phyloP scores from a whole-genome alignment of 148 eudicot genomes.

The Drosera capensis region DNA sequence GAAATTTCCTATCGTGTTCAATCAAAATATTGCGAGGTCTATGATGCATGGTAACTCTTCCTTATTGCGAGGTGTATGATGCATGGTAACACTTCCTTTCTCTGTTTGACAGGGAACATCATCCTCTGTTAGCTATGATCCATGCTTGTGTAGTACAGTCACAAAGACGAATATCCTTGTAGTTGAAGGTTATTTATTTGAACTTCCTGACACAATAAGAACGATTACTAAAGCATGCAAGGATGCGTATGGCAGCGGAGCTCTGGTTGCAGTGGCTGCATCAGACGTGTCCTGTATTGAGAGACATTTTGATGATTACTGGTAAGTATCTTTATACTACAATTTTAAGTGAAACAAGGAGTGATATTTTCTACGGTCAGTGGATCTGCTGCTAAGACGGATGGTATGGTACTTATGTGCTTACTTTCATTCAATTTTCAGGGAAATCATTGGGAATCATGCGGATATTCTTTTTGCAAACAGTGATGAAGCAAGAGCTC shows the following conservation, averaged over 20 bases:
- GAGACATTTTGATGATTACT: conserved; percentile 84
- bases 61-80: no score
- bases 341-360: no score
- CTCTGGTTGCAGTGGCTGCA: conserved; percentile 84
- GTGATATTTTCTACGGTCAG: no score
- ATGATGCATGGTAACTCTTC: no score
- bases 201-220: conserved; percentile 80
- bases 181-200: conserved; percentile 91
- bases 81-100: neutral
- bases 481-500: conserved; percentile 80
- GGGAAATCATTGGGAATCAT: conserved; percentile 85
- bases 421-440: conserved; percentile 12
- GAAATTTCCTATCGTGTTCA: no score
- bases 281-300: conserved; percentile 94
- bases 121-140: conserved; percentile 56
- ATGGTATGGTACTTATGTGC: neutral
- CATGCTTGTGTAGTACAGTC: conserved; percentile 48
- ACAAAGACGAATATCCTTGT: conserved; percentile 74
- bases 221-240: conserved; percentile 70
- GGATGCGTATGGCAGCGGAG: conserved; percentile 71
- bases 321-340: conserved; percentile 26
- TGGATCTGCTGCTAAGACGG: no score
- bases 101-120: conserved; percentile 97
- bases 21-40: no score
- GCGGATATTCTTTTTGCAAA: conserved; percentile 85